Conservation (phyloP, 2,329 filamentous ascomycete genomes). For the Colletotrichum sp. region DNA sequence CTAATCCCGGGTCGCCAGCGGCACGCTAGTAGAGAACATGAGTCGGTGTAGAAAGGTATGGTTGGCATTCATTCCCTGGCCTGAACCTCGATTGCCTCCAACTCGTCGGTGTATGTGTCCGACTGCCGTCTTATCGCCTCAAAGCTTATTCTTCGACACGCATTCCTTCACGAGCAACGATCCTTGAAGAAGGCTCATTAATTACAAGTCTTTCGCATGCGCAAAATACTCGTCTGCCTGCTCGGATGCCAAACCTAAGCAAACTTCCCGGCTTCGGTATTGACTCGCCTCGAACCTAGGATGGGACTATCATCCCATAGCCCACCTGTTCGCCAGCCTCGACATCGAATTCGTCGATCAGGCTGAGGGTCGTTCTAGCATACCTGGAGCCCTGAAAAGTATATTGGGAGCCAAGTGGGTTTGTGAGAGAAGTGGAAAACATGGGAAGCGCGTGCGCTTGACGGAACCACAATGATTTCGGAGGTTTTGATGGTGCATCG, state of each 20-base stretch:
- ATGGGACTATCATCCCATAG: neutral
- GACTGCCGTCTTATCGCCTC: neutral
- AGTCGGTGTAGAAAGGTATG: neutral
- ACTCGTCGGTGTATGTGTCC: neutral
- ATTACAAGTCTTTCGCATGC: neutral
- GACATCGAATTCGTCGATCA: neutral
- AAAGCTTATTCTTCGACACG: neutral
- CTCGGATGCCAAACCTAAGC: neutral
- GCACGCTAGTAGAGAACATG: neutral
- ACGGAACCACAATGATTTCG: neutral
- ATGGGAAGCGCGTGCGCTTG: neutral
- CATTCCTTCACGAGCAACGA: neutral
- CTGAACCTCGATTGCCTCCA: neutral
- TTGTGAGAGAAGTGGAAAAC: neutral
- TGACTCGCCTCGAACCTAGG: neutral
- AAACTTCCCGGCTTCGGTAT: neutral
- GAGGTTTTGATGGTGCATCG: neutral
- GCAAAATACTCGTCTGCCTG: neutral
- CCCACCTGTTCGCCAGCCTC: neutral
- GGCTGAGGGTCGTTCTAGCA: neutral
- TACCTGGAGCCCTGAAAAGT: neutral
- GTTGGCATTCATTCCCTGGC: neutral
- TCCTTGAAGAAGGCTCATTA: neutral
- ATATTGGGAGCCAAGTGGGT: neutral
- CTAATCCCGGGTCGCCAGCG: neutral